These are phyloP conservation scores for Potentilla sterilis DNA, from an alignment of 306 rosid species.

Conservation along the genomic window DNA sequence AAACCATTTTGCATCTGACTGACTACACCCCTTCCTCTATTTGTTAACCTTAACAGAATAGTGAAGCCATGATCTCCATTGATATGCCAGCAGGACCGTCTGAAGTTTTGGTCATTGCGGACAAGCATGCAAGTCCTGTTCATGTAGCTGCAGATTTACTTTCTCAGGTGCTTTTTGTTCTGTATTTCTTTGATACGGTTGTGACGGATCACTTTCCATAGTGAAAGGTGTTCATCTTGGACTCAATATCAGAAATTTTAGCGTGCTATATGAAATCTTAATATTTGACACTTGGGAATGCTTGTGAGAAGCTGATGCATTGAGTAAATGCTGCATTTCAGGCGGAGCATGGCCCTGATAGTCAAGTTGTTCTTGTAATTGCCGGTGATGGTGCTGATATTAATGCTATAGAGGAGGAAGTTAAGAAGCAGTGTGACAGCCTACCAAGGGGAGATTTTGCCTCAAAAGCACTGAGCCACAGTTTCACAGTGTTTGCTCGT, in stretches of 20 bases:
- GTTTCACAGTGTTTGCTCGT: slow-evolving; percentile 77
- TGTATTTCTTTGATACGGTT: slow-evolving; percentile 4
- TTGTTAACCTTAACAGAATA: slow-evolving; percentile 65
- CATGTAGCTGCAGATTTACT: slow-evolving; percentile 96
- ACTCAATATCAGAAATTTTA: neutral
- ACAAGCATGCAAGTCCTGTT: slow-evolving; percentile 73
- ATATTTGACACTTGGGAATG: neutral
- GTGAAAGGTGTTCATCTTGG: neutral
- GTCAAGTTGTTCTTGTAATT: slow-evolving; percentile 97
- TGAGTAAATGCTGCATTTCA: slow-evolving; percentile 38
- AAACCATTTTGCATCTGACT: neutral
- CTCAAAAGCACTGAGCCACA: slow-evolving; percentile 82
- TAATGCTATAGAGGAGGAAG: slow-evolving; percentile 75
- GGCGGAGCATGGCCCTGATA: slow-evolving; percentile 99
- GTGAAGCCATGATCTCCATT: slow-evolving; percentile 98
- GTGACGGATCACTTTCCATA: neutral
- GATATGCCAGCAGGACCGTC: slow-evolving; percentile 99
- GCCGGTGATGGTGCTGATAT: slow-evolving; percentile 80
- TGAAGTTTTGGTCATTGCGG: slow-evolving; percentile 98
- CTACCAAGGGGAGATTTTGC: slow-evolving; percentile 96
- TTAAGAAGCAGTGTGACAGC: slow-evolving; percentile 77
- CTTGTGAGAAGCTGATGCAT: slow-evolving; percentile 22
- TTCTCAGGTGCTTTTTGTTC: slow-evolving; percentile 65
- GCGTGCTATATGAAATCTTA: neutral
- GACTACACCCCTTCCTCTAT: too few relatives aligned